Conservation (phyloP, 148 eudicot species). For the Heliosperma pusillum region DNA sequence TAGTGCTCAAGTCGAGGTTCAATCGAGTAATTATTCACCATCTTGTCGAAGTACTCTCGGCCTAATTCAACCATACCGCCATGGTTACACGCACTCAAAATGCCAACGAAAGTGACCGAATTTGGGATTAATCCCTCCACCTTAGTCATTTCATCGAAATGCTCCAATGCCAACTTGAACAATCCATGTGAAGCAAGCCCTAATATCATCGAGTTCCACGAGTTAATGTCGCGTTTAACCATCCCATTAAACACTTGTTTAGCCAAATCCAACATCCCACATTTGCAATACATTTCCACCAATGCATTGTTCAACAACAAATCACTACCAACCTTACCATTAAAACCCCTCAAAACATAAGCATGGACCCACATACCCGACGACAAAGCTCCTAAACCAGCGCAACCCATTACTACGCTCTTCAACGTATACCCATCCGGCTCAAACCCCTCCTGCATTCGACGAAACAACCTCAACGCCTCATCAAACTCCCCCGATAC, state of each 20-base stretch:
- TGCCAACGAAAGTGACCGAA: constrained; percentile 66
- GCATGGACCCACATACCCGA: constrained; percentile 75
- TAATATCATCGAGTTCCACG: constrained; percentile 71
- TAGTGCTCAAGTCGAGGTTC: constrained; percentile 70
- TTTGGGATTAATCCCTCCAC: constrained; percentile 47
- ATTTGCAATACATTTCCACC: constrained; percentile 75
- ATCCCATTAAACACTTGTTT: constrained; percentile 55
- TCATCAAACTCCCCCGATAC: constrained; percentile 52
- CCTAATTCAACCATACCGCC: constrained; percentile 59
- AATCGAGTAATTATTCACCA: constrained; percentile 51
- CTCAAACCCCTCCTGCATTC: constrained; percentile 47
- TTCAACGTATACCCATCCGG: constrained; percentile 68
- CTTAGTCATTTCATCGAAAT: constrained; percentile 44
- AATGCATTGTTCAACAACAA: constrained; percentile 50
- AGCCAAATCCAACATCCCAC: constrained; percentile 56
- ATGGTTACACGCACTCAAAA: constrained; percentile 69
- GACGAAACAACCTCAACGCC: constrained; percentile 46
- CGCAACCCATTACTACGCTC: constrained; percentile 61
- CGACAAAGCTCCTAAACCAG: constrained; percentile 61
- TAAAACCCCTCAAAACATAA: constrained; percentile 42
- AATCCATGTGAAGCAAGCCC: constrained; percentile 66
- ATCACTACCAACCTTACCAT: constrained; percentile 23
- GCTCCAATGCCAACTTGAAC: constrained; percentile 40
- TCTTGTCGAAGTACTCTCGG: constrained; percentile 45
- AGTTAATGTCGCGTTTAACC: constrained; percentile 46